These are phyloP conservation scores for Paecilomyces sp. DNA, from an alignment of 2,329 filamentous ascomycete genomes.

Conservation along the genomic window DNA sequence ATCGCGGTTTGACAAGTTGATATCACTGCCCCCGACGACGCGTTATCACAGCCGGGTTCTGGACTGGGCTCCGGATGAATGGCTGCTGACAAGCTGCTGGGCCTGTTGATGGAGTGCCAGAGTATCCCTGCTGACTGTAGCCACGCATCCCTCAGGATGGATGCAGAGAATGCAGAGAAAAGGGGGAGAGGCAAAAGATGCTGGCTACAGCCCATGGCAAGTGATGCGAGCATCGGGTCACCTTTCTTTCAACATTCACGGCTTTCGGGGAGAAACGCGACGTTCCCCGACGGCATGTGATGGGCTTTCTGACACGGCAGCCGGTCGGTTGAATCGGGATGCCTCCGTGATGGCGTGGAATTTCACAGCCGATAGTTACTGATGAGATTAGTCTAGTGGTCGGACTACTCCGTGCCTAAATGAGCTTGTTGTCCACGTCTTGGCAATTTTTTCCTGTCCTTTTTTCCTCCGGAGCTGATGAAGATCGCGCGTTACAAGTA, in stretches of 20 bases:
- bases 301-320: background rate
- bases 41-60: background rate
- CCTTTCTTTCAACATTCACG: background rate
- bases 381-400: background rate
- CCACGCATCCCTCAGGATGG: background rate
- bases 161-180: background rate
- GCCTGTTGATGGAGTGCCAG: background rate
- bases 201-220: background rate
- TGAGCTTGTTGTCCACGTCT: background rate
- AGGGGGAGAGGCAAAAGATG: background rate
- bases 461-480: background rate
- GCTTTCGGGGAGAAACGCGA: background rate
- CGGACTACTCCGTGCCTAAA: background rate
- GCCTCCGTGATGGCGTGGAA: background rate
- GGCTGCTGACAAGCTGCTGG: background rate
- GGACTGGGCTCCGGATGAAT: background rate
- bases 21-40: background rate
- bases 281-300: background rate
- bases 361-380: background rate
- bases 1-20: background rate
- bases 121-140: background rate
- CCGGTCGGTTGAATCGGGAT: background rate
- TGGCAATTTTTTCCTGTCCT: background rate
- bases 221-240: background rate
- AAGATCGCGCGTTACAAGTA: background rate